Evolutionary conservation across 371 early-diverging fungal genomes (phyloP).

Genomic region (Rhizomucor pusillus): DNA sequence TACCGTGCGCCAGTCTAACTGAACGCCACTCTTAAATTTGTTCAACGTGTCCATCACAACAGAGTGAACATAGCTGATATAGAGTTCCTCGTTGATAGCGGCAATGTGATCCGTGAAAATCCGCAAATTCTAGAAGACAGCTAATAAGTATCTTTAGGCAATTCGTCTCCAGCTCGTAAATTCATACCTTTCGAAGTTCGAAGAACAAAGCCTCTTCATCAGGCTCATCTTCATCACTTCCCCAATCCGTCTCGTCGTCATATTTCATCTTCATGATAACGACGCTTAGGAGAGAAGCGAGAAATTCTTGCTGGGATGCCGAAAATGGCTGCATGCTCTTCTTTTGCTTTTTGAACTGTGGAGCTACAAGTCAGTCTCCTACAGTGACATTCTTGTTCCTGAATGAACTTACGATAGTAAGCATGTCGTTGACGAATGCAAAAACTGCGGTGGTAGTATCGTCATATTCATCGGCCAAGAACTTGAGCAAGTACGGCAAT

Average conservation of each 20-base stretch:
- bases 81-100: slow-evolving; percentile 61
- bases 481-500: slow-evolving; percentile 68
- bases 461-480: slow-evolving; percentile 78
- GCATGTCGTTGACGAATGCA: slow-evolving; percentile 65
- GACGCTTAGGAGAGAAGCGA: slow-evolving; percentile 69
- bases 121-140: slow-evolving; percentile 57
- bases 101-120: slow-evolving; percentile 72
- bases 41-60: slow-evolving; percentile 58
- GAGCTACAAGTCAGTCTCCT: too few species aligned
- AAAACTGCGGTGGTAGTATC: slow-evolving; percentile 80
- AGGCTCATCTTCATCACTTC: slow-evolving; percentile 72
- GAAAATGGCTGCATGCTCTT: slow-evolving; percentile 58
- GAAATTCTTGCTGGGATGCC: slow-evolving; percentile 66
- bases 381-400: neutral
- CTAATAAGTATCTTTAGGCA: neutral
- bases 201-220: slow-evolving; percentile 77
- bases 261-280: slow-evolving; percentile 88
- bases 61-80: slow-evolving; percentile 56
- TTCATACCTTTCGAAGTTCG: slow-evolving; percentile 71
- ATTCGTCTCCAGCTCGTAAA: neutral
- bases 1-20: slow-evolving; percentile 73
- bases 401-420: slow-evolving; percentile 51
- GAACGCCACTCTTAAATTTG: slow-evolving; percentile 47
- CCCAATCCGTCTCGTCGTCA: slow-evolving; percentile 78
- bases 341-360: slow-evolving; percentile 66